A percentile compares a stretch with the other conserved stretches of the same genome.
Evolutionary conservation across 768 basidiomycete species (phyloP).

Genomic region (Galerina marginata): DNA sequence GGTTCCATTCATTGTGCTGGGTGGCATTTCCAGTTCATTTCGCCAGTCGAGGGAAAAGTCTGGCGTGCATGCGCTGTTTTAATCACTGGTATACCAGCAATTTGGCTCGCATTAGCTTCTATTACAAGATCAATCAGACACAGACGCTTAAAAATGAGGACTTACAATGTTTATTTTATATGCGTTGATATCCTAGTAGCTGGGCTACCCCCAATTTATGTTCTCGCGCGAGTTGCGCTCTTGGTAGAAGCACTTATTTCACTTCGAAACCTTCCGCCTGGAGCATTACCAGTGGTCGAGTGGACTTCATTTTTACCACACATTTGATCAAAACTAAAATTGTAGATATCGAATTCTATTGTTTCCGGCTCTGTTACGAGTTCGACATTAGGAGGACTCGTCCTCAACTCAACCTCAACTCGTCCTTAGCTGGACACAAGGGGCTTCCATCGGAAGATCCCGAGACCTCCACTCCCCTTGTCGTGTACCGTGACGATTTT

Average conservation of each 20-base stretch:
- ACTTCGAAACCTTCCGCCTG: background rate
- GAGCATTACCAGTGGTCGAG: background rate
- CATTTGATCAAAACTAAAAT: too few species aligned
- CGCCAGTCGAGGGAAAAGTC: background rate
- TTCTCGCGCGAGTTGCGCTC: background rate
- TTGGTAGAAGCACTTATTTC: background rate
- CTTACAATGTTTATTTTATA: too few species aligned
- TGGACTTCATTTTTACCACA: background rate
- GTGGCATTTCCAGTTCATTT: slow-evolving; percentile 3
- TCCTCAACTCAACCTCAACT: too few species aligned
- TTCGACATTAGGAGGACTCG: too few species aligned
- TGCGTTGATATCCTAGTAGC: background rate
- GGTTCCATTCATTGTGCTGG: slow-evolving; percentile 3
- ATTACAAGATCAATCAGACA: too few species aligned
- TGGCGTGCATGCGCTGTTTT: background rate
- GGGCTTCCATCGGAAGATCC: too few species aligned
- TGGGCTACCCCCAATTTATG: background rate
- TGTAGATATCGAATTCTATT: too few species aligned
- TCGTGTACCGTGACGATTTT: too few species aligned
- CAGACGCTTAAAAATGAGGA: background rate
- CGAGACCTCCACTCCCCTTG: too few species aligned
- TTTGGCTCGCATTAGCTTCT: background rate
- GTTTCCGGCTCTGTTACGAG: too few species aligned
- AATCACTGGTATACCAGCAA: background rate
- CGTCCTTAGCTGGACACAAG: too few species aligned